phyloP scores from a whole-genome alignment of 345 rosid genomes.

The Crucihimalaya himalaica region DNA sequence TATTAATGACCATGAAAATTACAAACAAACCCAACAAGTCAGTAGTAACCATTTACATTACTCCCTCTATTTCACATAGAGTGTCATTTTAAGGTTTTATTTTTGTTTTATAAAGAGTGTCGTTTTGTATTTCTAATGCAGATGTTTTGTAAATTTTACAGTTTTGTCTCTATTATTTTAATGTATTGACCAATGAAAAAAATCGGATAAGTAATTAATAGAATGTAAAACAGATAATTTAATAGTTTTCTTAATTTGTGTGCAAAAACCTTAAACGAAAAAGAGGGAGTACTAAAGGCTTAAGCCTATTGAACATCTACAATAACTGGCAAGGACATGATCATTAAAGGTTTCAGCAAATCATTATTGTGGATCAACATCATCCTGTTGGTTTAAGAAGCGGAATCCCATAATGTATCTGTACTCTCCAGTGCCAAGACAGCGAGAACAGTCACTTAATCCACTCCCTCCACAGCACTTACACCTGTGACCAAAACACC shows the following conservation, averaged over 20 bases:
- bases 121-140: no score
- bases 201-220: no score
- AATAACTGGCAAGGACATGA: background rate
- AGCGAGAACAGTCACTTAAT: constrained; percentile 65
- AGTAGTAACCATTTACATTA: background rate
- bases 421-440: constrained; percentile 74
- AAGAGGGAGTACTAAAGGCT: no score
- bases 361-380: constrained; percentile 1
- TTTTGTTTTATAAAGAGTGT: no score
- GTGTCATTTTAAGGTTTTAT: no score
- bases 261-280: no score
- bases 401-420: constrained; percentile 65
- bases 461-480: constrained; percentile 79
- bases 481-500: constrained; percentile 54
- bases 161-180: no score
- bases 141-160: no score
- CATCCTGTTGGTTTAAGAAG: constrained; percentile 48
- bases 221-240: no score
- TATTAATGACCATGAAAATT: background rate
- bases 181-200: no score
- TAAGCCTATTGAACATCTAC: constrained; percentile 5
- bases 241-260: no score
- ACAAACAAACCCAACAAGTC: background rate
- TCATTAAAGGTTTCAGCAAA: background rate
- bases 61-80: no score